These are phyloP conservation scores for Trichoderma atrobrunneum DNA, from an alignment of 2,329 filamentous ascomycete genomes.

Conservation along the genomic window DNA sequence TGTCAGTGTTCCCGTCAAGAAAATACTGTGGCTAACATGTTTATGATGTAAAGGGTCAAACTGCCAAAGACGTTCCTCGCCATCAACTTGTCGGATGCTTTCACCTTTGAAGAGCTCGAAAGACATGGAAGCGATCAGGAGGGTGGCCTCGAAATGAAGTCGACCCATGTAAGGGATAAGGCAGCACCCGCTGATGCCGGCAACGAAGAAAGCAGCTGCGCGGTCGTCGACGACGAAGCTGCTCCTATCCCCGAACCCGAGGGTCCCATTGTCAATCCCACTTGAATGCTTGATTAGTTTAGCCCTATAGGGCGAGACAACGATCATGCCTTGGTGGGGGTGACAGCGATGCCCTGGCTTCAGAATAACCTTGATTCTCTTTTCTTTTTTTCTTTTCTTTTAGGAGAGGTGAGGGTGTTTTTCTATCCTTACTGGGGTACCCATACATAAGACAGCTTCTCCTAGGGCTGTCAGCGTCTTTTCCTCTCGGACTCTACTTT, in stretches of 20 bases:
- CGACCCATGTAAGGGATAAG: constrained; percentile 31
- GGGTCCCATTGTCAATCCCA: constrained; percentile 24
- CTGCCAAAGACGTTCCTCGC: constrained; percentile 64
- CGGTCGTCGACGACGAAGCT: constrained; percentile 8
- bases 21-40: not conserved
- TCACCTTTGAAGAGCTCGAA: constrained; percentile 57
- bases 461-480: not conserved
- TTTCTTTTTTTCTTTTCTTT: no score
- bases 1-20: not conserved
- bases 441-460: not conserved
- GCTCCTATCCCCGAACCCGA: not conserved
- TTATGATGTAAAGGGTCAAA: constrained; percentile 52
- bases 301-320: constrained; percentile 1
- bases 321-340: not conserved
- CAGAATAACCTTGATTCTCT: not conserved
- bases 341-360: not conserved
- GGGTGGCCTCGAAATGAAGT: constrained; percentile 47
- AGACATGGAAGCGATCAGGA: constrained; percentile 48
- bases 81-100: constrained; percentile 62
- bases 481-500: not conserved
- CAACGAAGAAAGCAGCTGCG: not conserved
- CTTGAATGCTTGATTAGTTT: not conserved
- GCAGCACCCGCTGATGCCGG: constrained; percentile 23
- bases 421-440: not conserved
- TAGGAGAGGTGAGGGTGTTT: no score